These are phyloP conservation scores for Fusarium stilboides DNA, from an alignment of 2,329 filamentous ascomycete genomes.

Conservation along the genomic window DNA sequence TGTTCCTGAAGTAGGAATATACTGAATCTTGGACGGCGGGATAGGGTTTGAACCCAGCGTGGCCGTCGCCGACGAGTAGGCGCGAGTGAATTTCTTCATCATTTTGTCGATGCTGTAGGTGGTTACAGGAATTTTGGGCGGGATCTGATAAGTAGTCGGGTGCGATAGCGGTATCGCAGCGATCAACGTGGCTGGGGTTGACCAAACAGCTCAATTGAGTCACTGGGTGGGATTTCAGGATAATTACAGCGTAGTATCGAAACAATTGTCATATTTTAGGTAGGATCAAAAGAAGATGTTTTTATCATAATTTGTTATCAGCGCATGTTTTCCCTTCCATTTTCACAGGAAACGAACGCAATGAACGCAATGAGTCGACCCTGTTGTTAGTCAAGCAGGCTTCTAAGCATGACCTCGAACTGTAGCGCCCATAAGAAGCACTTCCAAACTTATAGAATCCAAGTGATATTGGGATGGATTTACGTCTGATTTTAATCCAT, in stretches of 20 bases:
- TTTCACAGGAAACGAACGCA: too few species aligned
- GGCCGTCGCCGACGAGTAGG: conserved; percentile 52
- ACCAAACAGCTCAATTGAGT: conserved; percentile 25
- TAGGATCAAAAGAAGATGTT: too few species aligned
- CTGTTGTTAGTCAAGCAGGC: too few species aligned
- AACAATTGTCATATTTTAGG: background rate
- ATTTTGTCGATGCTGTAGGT: conserved; percentile 27
- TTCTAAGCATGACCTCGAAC: too few species aligned
- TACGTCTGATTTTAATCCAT: too few species aligned
- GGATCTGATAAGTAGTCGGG: conserved; percentile 24
- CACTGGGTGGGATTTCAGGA: background rate
- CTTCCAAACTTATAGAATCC: too few species aligned
- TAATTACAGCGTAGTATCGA: too few species aligned
- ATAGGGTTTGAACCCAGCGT: conserved; percentile 59
- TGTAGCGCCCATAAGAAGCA: too few species aligned
- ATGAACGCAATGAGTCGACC: too few species aligned
- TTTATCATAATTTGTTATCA: too few species aligned
- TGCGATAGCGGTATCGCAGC: conserved; percentile 47
- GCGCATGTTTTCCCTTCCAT: too few species aligned
- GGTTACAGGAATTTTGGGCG: conserved; percentile 29
- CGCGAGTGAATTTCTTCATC: conserved; percentile 55
- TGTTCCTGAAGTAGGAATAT: conserved; percentile 85
- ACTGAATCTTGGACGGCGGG: conserved; percentile 88
- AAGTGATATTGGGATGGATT: too few species aligned
- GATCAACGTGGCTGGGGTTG: conserved; percentile 29